Evolutionary conservation across 2,329 filamentous ascomycete genomes (phyloP).

Genomic region (Trichothecium sympodiale): DNA sequence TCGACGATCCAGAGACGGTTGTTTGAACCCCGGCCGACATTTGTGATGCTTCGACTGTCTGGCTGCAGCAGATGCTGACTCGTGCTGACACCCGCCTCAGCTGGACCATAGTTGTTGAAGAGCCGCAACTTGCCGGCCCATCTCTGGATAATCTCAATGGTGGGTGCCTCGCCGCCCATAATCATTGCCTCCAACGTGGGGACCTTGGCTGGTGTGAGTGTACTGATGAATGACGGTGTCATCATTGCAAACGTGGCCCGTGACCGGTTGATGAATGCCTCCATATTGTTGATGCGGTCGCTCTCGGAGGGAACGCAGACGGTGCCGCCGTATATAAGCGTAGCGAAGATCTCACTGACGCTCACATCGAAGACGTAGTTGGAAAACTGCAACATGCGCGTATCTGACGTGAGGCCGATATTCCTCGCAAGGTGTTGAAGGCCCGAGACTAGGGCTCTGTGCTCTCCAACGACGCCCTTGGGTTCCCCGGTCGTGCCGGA

Average conservation of each 20-base stretch:
- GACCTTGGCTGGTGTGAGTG: slow-evolving; percentile 4
- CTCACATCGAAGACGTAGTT: slow-evolving; percentile 6
- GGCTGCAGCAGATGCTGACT: no score
- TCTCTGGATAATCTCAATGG: slow-evolving; percentile 5
- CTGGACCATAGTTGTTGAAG: slow-evolving; percentile 6
- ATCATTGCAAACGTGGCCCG: slow-evolving; percentile 3
- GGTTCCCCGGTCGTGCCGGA: slow-evolving; percentile 5
- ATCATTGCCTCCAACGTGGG: slow-evolving; percentile 7
- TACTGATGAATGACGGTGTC: slow-evolving; percentile 1
- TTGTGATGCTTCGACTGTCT: no score
- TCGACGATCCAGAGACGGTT: slow-evolving; percentile 7
- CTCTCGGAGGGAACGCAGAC: slow-evolving; percentile 27
- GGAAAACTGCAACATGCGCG: slow-evolving; percentile 3
- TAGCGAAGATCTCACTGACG: slow-evolving; percentile 5
- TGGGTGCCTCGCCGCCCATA: slow-evolving; percentile 15
- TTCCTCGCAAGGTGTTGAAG: not conserved
- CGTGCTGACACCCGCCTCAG: slow-evolving; percentile 5
- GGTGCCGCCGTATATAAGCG: slow-evolving; percentile 23
- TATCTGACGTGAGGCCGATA: slow-evolving; percentile 1
- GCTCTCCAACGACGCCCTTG: slow-evolving; percentile 5
- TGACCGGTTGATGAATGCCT: slow-evolving; percentile 3
- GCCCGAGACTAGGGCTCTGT: slow-evolving; percentile 1
- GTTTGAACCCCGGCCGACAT: slow-evolving; percentile 4
- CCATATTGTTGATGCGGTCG: slow-evolving; percentile 13
- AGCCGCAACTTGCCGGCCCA: slow-evolving; percentile 5